Evolutionary conservation across 2,329 filamentous ascomycete species (phyloP).

Genomic region (Aspergillus fijiensis): DNA sequence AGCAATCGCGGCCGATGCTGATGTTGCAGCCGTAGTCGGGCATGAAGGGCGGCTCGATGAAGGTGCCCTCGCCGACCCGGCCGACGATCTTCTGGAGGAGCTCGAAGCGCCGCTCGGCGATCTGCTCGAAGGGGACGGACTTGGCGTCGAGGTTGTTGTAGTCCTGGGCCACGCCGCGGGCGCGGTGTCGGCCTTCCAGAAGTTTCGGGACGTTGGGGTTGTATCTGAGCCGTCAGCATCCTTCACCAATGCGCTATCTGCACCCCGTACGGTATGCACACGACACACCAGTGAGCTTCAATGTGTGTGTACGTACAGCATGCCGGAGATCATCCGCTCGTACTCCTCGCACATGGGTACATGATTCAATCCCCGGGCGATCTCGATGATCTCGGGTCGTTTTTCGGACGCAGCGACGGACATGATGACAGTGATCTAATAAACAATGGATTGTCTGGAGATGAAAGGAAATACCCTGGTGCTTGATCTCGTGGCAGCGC

Average conservation of each 20-base stretch:
- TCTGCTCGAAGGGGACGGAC: constrained; percentile 27
- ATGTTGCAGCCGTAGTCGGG: constrained; percentile 38
- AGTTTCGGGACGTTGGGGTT: constrained; percentile 29
- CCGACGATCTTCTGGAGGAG: constrained; percentile 30
- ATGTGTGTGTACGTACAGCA: constrained; percentile 28
- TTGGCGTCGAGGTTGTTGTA: constrained; percentile 32
- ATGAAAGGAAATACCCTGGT: constrained; percentile 19
- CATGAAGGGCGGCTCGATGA: constrained; percentile 33
- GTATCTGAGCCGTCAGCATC: constrained; percentile 24
- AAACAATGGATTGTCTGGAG: too few relatives aligned
- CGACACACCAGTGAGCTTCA: not conserved
- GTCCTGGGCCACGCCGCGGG: constrained; percentile 27
- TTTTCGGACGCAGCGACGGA: constrained; percentile 25
- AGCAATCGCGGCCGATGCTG: constrained; percentile 30
- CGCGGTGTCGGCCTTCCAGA: constrained; percentile 30
- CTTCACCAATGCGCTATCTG: not conserved
- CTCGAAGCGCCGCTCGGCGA: constrained; percentile 26
- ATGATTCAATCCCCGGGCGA: constrained; percentile 27
- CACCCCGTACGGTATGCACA: not conserved
- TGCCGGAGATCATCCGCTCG: constrained; percentile 38
- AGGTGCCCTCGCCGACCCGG: constrained; percentile 29
- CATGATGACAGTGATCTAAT: not conserved
- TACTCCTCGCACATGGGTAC: constrained; percentile 36
- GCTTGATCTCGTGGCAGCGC: constrained; percentile 40
- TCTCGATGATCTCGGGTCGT: constrained; percentile 31